Evolutionary conservation across 257 asterid genomes (phyloP).

Genomic region (Eucommia ulmoides): DNA sequence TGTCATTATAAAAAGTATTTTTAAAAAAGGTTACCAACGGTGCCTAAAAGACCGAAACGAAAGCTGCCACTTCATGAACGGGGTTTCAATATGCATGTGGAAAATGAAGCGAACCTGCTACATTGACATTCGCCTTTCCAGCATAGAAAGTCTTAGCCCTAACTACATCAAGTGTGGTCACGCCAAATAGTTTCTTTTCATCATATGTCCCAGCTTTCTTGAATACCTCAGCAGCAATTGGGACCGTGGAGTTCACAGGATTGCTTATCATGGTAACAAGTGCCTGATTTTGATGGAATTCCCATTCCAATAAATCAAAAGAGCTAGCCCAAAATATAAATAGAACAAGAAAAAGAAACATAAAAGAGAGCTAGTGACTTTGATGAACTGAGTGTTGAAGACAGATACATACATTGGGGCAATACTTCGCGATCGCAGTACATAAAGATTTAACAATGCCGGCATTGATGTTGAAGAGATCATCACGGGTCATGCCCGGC

Average conservation of each 20-base stretch:
- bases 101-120: constrained; percentile 47
- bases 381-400: neutral
- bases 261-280: constrained; percentile 82
- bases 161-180: constrained; percentile 92
- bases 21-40: no score
- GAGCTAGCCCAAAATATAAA: no score
- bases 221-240: constrained; percentile 89
- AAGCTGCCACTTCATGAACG: no score
- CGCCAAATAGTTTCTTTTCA: constrained; percentile 64
- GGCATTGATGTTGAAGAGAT: constrained; percentile 80
- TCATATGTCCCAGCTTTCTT: constrained; percentile 74
- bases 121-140: constrained; percentile 67
- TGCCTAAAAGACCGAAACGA: no score
- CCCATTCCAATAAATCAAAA: constrained; percentile 3
- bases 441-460: constrained; percentile 77
- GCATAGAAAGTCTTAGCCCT: constrained; percentile 91
- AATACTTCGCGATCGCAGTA: constrained; percentile 71
- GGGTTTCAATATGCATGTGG: no score
- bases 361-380: neutral
- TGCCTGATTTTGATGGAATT: constrained; percentile 31
- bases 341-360: no score
- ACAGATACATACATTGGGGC: constrained; percentile 49
- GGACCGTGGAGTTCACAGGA: constrained; percentile 90
- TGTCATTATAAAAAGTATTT: no score
- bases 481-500: constrained; percentile 97